phyloP scores from a whole-genome alignment of 2,329 filamentous ascomycete species.

The Aspergillus jensenii region DNA sequence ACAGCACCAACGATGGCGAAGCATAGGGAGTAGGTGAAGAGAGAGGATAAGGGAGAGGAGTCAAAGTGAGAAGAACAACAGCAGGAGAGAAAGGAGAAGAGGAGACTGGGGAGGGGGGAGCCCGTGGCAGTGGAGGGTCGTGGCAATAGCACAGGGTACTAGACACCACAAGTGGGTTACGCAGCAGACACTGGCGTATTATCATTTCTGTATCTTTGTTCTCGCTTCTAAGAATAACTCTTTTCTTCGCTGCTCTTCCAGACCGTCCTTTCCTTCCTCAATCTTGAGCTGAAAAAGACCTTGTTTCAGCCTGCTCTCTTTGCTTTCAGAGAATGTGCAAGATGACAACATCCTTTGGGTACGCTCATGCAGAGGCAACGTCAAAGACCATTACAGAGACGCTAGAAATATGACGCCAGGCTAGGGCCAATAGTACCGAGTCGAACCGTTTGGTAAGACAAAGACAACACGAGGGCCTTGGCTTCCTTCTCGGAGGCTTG shows the following conservation, averaged over 20 bases:
- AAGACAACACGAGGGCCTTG: neutral
- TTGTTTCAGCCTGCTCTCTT: neutral
- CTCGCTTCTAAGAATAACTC: conserved; percentile 6
- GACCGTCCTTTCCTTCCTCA: neutral
- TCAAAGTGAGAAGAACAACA: neutral
- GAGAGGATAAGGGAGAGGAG: neutral
- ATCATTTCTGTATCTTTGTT: conserved; percentile 1
- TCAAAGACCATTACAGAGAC: neutral
- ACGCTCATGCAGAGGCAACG: neutral
- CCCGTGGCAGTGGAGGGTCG: neutral
- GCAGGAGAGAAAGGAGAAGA: neutral
- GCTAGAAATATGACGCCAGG: conserved; percentile 6
- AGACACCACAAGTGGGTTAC: neutral
- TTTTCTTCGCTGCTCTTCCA: neutral
- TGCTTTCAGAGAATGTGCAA: neutral
- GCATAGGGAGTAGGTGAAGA: conserved; percentile 13
- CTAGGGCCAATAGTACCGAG: conserved; percentile 7
- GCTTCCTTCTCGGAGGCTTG: neutral
- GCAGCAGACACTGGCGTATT: neutral
- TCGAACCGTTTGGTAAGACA: neutral
- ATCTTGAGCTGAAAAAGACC: neutral
- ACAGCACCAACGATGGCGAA: conserved; percentile 28
- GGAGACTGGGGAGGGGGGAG: neutral
- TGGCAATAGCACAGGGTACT: neutral
- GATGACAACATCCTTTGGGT: neutral